Conservation (phyloP, 345 rosid genomes). For the Adansonia digitata region DNA sequence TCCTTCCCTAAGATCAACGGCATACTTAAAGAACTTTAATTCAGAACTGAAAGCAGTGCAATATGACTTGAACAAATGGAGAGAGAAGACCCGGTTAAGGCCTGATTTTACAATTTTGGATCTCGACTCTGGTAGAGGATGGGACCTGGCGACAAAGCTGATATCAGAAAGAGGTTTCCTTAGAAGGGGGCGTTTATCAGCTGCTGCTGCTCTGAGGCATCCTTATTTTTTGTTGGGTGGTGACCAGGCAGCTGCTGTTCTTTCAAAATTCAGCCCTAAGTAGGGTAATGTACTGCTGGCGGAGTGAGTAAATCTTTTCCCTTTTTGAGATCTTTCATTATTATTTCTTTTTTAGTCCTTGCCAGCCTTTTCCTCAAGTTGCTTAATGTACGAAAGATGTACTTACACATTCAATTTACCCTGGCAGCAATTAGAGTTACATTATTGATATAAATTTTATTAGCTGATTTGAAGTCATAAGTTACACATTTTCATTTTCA, state of each 20-base stretch:
- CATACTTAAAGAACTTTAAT: constrained; percentile 83
- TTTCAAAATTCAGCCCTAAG: constrained; percentile 65
- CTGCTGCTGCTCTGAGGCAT: constrained; percentile 41
- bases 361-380: not conserved
- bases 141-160: constrained; percentile 88
- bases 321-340: not conserved
- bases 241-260: constrained; percentile 36
- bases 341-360: not conserved
- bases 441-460: not conserved
- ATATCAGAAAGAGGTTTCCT: constrained; percentile 75
- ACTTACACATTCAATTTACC: not conserved
- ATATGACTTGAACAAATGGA: constrained; percentile 77
- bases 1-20: constrained; percentile 59
- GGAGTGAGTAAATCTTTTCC: constrained; percentile 15
- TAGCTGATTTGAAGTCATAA: not conserved
- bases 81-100: constrained; percentile 55
- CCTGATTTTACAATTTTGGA: constrained; percentile 79
- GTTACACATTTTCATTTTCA: not conserved
- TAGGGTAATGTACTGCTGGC: constrained; percentile 31
- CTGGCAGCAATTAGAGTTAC: not conserved
- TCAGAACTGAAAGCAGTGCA: constrained; percentile 46
- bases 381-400: constrained; percentile 3
- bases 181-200: constrained; percentile 84
- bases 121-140: constrained; percentile 91
- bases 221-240: not conserved